Percentiles rank a stretch among this genome's conserved stretches.
phyloP scores from a whole-genome alignment of 495 filamentous ascomycete species.

The Aspergillus coremiiformis region DNA sequence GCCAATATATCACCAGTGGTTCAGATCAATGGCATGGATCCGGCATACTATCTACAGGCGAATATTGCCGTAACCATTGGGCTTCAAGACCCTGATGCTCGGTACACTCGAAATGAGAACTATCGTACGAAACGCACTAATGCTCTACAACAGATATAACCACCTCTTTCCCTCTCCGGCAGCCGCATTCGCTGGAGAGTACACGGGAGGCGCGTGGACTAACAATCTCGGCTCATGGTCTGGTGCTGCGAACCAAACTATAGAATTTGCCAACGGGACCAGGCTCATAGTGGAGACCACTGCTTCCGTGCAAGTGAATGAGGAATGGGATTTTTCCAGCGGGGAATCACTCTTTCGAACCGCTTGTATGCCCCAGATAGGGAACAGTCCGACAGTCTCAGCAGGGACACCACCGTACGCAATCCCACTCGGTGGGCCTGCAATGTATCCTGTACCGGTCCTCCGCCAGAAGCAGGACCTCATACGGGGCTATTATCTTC shows the following conservation, averaged over 20 bases:
- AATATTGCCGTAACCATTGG: constrained; percentile 9
- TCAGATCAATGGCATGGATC: constrained; percentile 29
- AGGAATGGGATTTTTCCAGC: constrained; percentile 56
- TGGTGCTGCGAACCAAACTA: not conserved
- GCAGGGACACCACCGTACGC: too few species aligned
- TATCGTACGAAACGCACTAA: not conserved
- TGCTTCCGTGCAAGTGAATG: constrained; percentile 14
- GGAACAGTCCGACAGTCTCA: too few species aligned
- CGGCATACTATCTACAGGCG: constrained; percentile 18
- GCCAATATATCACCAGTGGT: constrained; percentile 20
- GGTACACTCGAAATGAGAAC: constrained; percentile 16
- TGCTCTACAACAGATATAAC: too few species aligned
- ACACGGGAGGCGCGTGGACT: not conserved
- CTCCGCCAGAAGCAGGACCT: constrained; percentile 37
- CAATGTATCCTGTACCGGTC: constrained; percentile 23
- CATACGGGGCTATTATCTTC: constrained; percentile 33
- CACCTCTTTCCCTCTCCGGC: too few species aligned
- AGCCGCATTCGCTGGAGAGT: too few species aligned
- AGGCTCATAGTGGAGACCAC: not conserved
- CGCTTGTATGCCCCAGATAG: too few species aligned
- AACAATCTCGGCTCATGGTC: not conserved
- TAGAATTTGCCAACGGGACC: not conserved
- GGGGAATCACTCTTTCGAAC: constrained; percentile 34
- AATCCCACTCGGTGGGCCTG: too few species aligned
- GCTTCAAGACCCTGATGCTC: constrained; percentile 33